Evolutionary conservation across 768 basidiomycete genomes (phyloP).

Genomic region (Amanita exitialis): DNA sequence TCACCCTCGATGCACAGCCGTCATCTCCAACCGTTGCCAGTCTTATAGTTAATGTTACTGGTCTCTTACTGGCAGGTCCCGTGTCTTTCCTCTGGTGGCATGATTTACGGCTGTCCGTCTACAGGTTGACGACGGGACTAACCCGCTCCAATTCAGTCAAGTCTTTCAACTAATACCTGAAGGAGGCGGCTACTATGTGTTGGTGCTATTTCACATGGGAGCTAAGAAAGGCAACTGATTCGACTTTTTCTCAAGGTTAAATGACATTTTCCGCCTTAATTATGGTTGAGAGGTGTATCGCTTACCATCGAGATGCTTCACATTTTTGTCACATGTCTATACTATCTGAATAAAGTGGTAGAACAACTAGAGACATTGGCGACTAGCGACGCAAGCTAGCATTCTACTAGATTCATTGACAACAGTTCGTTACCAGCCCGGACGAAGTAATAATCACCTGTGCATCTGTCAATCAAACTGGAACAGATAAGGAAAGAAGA

Average conservation of each 20-base stretch:
- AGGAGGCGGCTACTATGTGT: slow-evolving; percentile 75
- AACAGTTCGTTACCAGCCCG: slow-evolving; percentile 44
- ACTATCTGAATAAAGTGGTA: neutral
- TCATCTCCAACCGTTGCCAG: slow-evolving; percentile 48
- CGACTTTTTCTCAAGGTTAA: slow-evolving; percentile 35
- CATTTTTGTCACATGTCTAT: neutral
- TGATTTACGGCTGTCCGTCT: slow-evolving; percentile 5
- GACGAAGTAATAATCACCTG: slow-evolving; percentile 60
- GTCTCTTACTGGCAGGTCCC: slow-evolving; percentile 55
- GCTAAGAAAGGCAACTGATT: neutral
- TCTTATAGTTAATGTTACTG: slow-evolving; percentile 82
- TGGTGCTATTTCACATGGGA: slow-evolving; percentile 20
- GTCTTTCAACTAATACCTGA: slow-evolving; percentile 87
- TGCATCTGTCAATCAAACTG: neutral
- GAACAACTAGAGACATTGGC: neutral
- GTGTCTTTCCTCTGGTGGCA: neutral
- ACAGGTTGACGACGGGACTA: slow-evolving; percentile 72
- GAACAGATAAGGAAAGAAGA: slow-evolving; percentile 1
- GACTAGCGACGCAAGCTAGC: slow-evolving; percentile 12
- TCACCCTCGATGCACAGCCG: slow-evolving; percentile 85
- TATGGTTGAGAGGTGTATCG: slow-evolving; percentile 31
- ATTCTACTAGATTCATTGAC: slow-evolving; percentile 30
- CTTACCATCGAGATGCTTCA: neutral
- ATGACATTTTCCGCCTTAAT: slow-evolving; percentile 92
- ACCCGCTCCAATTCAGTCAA: slow-evolving; percentile 87